phyloP scores from a whole-genome alignment of 345 rosid genomes.

The Corymbia maculata region DNA sequence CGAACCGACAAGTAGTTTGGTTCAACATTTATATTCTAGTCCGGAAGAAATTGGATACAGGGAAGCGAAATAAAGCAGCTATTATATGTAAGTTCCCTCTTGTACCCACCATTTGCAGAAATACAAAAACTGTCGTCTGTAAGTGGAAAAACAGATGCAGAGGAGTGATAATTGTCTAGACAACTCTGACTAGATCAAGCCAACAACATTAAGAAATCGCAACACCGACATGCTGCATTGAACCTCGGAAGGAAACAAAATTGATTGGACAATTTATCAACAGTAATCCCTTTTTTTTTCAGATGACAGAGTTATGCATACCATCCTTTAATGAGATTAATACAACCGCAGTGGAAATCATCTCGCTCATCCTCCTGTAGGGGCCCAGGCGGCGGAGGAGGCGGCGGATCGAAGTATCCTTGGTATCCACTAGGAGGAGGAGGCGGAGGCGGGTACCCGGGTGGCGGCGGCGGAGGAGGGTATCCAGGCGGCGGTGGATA shows the following conservation, averaged over 20 bases:
- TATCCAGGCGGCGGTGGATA: constrained; percentile 10
- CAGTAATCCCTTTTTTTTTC: neutral
- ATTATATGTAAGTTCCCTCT: neutral
- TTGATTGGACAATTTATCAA: neutral
- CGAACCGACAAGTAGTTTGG: neutral
- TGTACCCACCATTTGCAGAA: neutral
- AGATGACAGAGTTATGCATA: neutral
- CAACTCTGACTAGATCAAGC: neutral
- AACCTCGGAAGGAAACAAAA: neutral
- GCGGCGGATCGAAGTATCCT: neutral
- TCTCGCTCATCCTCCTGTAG: neutral
- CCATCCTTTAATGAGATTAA: constrained; percentile 23
- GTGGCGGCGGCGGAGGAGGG: neutral
- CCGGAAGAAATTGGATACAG: neutral
- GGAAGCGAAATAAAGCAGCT: neutral
- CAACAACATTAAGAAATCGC: neutral
- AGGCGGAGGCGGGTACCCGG: constrained; percentile 9
- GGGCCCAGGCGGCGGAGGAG: neutral
- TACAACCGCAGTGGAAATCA: constrained; percentile 8
- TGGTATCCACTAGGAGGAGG: neutral
- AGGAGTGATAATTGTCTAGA: neutral
- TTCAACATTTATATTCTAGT: neutral
- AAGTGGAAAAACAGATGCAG: neutral
- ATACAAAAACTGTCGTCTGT: neutral
- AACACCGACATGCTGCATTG: neutral